phyloP scores from a whole-genome alignment of 805 yeast genomes.

The Suhomyces sp. region DNA sequence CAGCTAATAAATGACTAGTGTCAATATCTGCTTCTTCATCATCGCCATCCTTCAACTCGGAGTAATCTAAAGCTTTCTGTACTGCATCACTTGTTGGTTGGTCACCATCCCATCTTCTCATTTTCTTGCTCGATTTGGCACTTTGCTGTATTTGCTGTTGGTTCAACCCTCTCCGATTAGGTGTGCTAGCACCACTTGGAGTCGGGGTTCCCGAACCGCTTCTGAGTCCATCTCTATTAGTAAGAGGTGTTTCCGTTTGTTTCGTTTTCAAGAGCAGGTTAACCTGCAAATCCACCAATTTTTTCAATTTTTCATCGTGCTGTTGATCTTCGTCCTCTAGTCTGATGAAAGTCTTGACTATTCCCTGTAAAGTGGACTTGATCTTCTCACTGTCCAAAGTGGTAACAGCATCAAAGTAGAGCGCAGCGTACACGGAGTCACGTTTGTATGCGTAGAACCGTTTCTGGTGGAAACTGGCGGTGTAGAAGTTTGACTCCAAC shows the following conservation, averaged over 20 bases:
- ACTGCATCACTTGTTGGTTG: constrained; percentile 13
- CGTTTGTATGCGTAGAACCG: constrained; percentile 33
- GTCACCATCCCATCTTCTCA: constrained; percentile 46
- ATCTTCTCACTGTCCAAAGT: constrained; percentile 41
- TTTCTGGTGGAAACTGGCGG: constrained; percentile 30
- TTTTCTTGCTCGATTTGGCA: constrained; percentile 27
- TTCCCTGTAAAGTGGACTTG: constrained; percentile 29
- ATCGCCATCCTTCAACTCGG: constrained; percentile 18
- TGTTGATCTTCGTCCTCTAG: constrained; percentile 24
- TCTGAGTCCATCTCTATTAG: neutral
- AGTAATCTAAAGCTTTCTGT: constrained; percentile 33
- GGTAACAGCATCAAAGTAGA: constrained; percentile 40
- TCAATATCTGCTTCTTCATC: constrained; percentile 2
- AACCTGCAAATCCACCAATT: constrained; percentile 39
- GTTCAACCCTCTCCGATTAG: constrained; percentile 2
- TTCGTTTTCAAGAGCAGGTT: constrained; percentile 35
- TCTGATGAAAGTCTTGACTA: constrained; percentile 32
- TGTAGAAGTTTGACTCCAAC: constrained; percentile 34
- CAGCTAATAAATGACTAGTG: constrained; percentile 13
- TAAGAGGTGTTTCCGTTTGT: constrained; percentile 3
- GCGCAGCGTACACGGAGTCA: constrained; percentile 31
- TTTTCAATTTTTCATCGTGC: constrained; percentile 27
- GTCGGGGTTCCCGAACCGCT: neutral
- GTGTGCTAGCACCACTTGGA: constrained; percentile 6
- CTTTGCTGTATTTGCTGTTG: constrained; percentile 3